Evolutionary conservation across 2,329 filamentous ascomycete genomes (phyloP).

Genomic region (Lasiodiplodia theobromae): DNA sequence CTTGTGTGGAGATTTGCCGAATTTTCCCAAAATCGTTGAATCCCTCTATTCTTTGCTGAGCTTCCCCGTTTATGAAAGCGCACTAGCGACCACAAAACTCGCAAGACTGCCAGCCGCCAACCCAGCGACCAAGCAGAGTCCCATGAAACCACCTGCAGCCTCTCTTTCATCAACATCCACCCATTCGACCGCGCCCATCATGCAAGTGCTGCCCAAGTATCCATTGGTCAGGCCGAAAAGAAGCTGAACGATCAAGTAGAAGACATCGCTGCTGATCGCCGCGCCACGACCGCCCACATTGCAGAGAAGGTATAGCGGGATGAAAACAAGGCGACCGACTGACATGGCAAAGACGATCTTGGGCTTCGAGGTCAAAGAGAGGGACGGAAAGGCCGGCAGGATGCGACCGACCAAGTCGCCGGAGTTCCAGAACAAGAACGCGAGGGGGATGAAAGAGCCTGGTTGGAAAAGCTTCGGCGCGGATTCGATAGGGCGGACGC

Average conservation of each 20-base stretch:
- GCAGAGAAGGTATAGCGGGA: slow-evolving; percentile 89
- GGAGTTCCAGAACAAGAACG: slow-evolving; percentile 91
- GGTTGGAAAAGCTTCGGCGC: slow-evolving; percentile 69
- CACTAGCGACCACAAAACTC: slow-evolving; percentile 74
- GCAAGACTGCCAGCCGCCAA: slow-evolving; percentile 84
- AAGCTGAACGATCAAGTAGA: slow-evolving; percentile 87
- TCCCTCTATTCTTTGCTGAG: not conserved
- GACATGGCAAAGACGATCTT: slow-evolving; percentile 71
- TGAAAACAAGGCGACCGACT: slow-evolving; percentile 70
- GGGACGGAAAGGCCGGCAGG: slow-evolving; percentile 64
- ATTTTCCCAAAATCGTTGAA: no score
- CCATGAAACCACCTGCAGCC: slow-evolving; percentile 93
- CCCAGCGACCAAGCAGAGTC: slow-evolving; percentile 83
- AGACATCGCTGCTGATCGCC: slow-evolving; percentile 80
- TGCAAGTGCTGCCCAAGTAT: slow-evolving; percentile 83
- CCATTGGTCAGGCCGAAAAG: slow-evolving; percentile 86
- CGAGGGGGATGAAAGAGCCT: slow-evolving; percentile 84
- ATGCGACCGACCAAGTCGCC: slow-evolving; percentile 84
- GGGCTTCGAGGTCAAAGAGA: slow-evolving; percentile 68
- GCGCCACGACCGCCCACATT: slow-evolving; percentile 79
- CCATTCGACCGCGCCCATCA: slow-evolving; percentile 88
- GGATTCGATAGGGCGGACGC: slow-evolving; percentile 51
- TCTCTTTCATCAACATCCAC: slow-evolving; percentile 84
- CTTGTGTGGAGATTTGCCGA: no score
- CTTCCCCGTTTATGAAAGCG: not conserved